Base-by-base conservation (phyloP, 129 eudicot genomes). In the Flaveria trinervia region DNA sequence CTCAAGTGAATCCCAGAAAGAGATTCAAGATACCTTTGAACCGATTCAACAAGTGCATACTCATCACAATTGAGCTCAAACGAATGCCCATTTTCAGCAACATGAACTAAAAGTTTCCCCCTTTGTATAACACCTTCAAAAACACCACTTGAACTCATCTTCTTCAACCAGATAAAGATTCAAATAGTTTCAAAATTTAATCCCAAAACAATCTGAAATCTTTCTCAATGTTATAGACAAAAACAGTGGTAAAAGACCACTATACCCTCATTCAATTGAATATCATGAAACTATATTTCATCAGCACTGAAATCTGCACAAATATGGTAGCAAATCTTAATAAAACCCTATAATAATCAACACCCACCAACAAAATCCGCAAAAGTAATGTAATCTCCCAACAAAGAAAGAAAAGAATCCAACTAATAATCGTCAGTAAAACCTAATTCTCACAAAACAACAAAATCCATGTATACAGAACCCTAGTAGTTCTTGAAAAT, bases 1-100 rank as follows among this genome's bases (percentile, higher is more conserved):
- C 77, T 85, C 4, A 80, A 55, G 9, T 82, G 92, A 69, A 94
- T 88, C 48, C 89, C 90, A 0, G 90, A 83, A 77, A 78, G 86
- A 1, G 99, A 82, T 82, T 91, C 96, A 2, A 94, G 80, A 68
- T 70, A 86, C 68, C 84, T 72, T 85, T 91, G 93, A 65, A 94
- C 90, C 10, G 85, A 81, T 82, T 87, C 97, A 51, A 94, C 99
- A 10, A 83, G 80, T 15, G 93, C 86, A 49, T 80, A 86, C 51
- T 89, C 97, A 77, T 94, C 96, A 72, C 96, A 94, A 62, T 89
- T 88, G 0, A 94, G 83, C 79, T 89, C 86, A 71, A 78, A 84
- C 9, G 99, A 87, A 77, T 85, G 97, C 36, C 99, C 99, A 83
- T 94, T 94, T 79, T 94, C 97, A n/a, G 97, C 99, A 15, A 89